A percentile compares a stretch with the other conserved stretches of the same genome.
These are phyloP conservation scores for Pyrrhoderma noxium DNA, from an alignment of 1,284 basidiomycete genomes.

Conservation along the genomic window DNA sequence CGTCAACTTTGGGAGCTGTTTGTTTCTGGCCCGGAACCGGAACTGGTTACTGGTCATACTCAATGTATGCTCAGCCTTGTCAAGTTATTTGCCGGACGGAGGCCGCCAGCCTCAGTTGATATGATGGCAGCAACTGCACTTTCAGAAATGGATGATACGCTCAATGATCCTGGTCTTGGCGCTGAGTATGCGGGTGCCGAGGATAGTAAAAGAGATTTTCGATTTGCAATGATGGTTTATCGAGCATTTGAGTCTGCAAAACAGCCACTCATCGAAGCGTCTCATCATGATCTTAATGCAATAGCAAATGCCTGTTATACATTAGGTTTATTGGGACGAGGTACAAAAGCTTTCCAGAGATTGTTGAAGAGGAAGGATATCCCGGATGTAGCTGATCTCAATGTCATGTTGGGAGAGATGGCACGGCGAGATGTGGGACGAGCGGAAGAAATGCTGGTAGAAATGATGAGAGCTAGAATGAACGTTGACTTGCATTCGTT, in stretches of 20 bases:
- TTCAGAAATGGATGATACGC: no score
- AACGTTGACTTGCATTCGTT: conserved; percentile 45
- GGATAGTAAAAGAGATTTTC: background rate
- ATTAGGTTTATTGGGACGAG: conserved; percentile 40
- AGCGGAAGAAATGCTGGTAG: conserved; percentile 40
- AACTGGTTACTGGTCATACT: conserved; percentile 38
- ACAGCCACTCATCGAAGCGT: conserved; percentile 39
- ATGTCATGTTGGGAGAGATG: conserved; percentile 50
- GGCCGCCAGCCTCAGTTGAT: conserved; percentile 21
- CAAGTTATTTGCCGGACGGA: conserved; percentile 34
- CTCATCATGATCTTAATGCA: conserved; percentile 48
- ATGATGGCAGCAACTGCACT: no score
- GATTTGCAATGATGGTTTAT: conserved; percentile 43
- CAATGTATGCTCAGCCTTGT: conserved; percentile 48
- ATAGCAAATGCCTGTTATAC: conserved; percentile 56
- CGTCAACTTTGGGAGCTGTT: conserved; percentile 51
- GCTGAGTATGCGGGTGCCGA: no score
- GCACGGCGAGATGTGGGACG: conserved; percentile 40
- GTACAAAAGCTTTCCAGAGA: conserved; percentile 40
- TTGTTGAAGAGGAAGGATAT: conserved; percentile 42
- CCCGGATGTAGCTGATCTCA: conserved; percentile 56
- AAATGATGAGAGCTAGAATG: conserved; percentile 42
- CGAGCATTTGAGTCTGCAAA: conserved; percentile 35
- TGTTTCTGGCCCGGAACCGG: conserved; percentile 34
- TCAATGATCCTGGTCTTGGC: no score